Conservation (phyloP, 2,329 filamentous ascomycete genomes). For the Alternaria arbusti region DNA sequence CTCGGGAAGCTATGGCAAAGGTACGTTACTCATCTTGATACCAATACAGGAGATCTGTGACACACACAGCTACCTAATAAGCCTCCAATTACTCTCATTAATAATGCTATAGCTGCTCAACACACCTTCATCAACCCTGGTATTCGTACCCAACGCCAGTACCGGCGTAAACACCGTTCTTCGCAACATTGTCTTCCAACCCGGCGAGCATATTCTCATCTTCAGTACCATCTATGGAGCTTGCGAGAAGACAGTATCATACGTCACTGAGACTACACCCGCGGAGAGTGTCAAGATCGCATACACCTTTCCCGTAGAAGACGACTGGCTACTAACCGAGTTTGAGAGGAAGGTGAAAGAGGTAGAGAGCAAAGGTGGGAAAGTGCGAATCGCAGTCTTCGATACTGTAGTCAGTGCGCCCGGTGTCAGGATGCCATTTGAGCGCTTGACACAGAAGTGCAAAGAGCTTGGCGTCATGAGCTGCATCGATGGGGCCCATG, state of each 20-base stretch:
- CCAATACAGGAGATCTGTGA: not conserved
- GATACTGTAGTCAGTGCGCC: constrained; percentile 83
- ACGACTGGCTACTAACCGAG: constrained; percentile 66
- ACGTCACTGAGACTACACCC: constrained; percentile 70
- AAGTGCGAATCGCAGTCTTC: constrained; percentile 72
- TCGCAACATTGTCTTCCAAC: constrained; percentile 72
- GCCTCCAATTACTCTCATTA: not conserved
- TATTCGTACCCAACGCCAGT: constrained; percentile 84
- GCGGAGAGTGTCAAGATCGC: constrained; percentile 61
- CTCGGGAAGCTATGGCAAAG: constrained; percentile 64
- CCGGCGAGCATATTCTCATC: constrained; percentile 77
- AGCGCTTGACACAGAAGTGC: constrained; percentile 69
- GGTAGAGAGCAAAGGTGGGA: constrained; percentile 63
- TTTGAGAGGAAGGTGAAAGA: constrained; percentile 67
- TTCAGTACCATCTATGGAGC: constrained; percentile 81
- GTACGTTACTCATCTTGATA: constrained; percentile 1
- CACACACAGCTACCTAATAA: not conserved
- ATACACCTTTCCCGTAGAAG: constrained; percentile 72
- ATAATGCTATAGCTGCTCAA: constrained; percentile 62
- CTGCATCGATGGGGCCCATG: constrained; percentile 84
- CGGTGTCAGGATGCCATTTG: constrained; percentile 80
- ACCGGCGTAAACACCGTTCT: constrained; percentile 79
- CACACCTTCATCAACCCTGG: constrained; percentile 68
- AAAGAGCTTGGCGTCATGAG: constrained; percentile 71
- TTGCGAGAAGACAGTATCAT: constrained; percentile 76